A percentile compares a stretch with the other conserved stretches of the same genome.
phyloP scores from a whole-genome alignment of 345 rosid genomes.

The Salix viminalis region DNA sequence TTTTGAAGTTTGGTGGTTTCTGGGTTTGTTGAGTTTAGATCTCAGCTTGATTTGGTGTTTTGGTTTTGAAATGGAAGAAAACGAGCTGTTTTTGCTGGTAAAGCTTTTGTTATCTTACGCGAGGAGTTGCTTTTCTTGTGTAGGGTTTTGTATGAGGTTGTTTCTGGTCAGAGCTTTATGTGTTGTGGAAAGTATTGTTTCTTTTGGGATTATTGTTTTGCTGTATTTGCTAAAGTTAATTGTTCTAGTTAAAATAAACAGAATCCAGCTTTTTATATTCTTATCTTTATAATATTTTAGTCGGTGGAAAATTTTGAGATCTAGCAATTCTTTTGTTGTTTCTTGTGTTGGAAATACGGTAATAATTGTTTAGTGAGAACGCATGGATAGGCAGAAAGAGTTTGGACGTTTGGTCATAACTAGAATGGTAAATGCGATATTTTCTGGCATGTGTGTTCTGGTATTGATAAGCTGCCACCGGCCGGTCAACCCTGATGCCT shows the following conservation, averaged over 20 bases:
- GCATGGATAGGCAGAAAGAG: neutral
- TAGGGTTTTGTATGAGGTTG: neutral
- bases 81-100: neutral
- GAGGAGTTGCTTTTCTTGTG: neutral
- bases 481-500: neutral
- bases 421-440: neutral
- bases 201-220: neutral
- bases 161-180: neutral
- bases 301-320: neutral
- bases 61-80: neutral
- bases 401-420: conserved; percentile 2
- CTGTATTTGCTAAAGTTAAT: neutral
- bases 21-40: neutral
- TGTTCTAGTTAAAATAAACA: neutral
- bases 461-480: neutral
- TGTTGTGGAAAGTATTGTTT: neutral
- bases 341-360: neutral
- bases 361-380: neutral
- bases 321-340: neutral
- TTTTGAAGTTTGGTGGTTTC: neutral
- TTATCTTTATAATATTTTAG: neutral
- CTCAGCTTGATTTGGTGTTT: conserved; percentile 1
- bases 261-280: neutral
- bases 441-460: neutral
- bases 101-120: neutral